These are phyloP conservation scores for Pseudoneurospora amorphoporcata DNA, from an alignment of 495 filamentous ascomycete species.

Conservation along the genomic window DNA sequence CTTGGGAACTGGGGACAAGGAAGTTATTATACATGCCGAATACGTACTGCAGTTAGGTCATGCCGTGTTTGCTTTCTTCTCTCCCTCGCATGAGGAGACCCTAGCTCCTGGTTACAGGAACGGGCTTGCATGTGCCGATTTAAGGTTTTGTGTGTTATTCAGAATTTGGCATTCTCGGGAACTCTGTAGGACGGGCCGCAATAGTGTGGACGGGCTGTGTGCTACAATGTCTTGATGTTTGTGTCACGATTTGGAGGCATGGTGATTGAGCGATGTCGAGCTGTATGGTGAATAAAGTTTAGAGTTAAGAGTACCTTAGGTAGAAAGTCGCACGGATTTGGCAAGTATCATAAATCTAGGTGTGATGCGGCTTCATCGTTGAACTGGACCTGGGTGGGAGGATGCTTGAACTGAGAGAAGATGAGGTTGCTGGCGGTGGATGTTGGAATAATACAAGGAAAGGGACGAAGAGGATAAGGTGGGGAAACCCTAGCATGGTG, in stretches of 20 bases:
- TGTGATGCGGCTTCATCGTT: background rate
- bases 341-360: background rate
- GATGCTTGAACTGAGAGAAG: background rate
- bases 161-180: background rate
- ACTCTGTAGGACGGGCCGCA: background rate
- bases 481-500: background rate
- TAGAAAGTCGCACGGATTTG: background rate
- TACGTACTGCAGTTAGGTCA: background rate
- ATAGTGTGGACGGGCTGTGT: background rate
- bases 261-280: background rate
- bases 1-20: background rate
- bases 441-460: background rate
- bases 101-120: background rate
- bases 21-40: background rate
- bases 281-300: background rate
- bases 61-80: background rate
- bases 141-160: background rate
- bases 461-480: background rate
- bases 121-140: background rate
- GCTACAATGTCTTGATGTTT: background rate
- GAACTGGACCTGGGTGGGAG: background rate
- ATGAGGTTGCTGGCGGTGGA: background rate
- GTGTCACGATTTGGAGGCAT: background rate
- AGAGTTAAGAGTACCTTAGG: background rate
- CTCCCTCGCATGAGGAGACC: background rate